These are phyloP conservation scores for Ilyonectria robusta DNA, from an alignment of 2,329 filamentous ascomycete genomes.

Conservation along the genomic window DNA sequence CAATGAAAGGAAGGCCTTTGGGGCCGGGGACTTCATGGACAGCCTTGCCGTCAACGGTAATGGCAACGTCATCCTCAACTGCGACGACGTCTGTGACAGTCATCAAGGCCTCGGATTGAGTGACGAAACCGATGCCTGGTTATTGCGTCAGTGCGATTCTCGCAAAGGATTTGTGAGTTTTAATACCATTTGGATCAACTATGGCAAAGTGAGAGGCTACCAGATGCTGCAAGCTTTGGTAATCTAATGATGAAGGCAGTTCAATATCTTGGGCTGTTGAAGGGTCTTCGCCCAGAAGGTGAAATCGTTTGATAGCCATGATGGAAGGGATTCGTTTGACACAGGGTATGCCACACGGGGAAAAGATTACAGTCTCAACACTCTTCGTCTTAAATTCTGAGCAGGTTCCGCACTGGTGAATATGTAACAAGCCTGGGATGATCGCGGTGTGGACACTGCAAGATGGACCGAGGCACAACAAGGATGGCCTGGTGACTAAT, in stretches of 20 bases:
- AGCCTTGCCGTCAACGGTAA: slow-evolving; percentile 64
- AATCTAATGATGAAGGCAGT: slow-evolving; percentile 51
- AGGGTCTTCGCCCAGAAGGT: slow-evolving; percentile 58
- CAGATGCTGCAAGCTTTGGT: slow-evolving; percentile 56
- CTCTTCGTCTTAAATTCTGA: too few relatives aligned
- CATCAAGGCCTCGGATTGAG: slow-evolving; percentile 38
- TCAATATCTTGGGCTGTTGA: slow-evolving; percentile 56
- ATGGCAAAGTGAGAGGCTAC: slow-evolving; percentile 60
- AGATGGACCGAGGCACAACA: too few relatives aligned
- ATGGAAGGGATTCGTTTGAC: slow-evolving; percentile 38
- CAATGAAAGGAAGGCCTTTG: slow-evolving; percentile 62
- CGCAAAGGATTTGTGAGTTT: too few relatives aligned
- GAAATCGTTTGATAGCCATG: slow-evolving; percentile 58
- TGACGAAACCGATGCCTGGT: slow-evolving; percentile 56
- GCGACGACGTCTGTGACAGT: slow-evolving; percentile 51
- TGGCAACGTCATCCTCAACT: slow-evolving; percentile 49
- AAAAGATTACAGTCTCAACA: too few relatives aligned
- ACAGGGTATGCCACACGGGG: too few relatives aligned
- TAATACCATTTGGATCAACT: slow-evolving; percentile 57
- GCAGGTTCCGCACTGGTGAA: too few relatives aligned
- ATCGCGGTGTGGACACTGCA: too few relatives aligned
- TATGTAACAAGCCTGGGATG: too few relatives aligned
- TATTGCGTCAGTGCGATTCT: neutral
- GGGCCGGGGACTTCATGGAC: slow-evolving; percentile 67
- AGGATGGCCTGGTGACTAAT: too few relatives aligned